Evolutionary conservation across 106 monocot species (phyloP), one percentile per base, ranked within the genome.

Genomic region (Dioscorea alata): DNA sequence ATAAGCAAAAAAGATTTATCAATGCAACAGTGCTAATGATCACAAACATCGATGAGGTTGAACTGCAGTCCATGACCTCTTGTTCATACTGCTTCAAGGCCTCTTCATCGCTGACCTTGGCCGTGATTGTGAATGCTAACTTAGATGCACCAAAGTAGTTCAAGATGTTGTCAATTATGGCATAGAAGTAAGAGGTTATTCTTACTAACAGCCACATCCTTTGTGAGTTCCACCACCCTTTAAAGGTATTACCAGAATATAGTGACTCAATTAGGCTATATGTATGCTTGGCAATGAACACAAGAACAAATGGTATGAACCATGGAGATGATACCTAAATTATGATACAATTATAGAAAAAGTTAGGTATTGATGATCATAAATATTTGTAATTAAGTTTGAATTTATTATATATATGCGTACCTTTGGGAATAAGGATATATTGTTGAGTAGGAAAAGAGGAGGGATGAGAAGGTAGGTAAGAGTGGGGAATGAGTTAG

Each of bases 191-290:
- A 0, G 83, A 77, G 22, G 56, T 49, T 2, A 35, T 34, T 57
- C 77, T 75, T 19, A 50, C 78, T 32, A 78, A 49, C 16, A 84
- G 8, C 67, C 72, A 54, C 64, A 74, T 78, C 54, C 79, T 77
- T 35, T 81, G 83, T 62, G 35, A 42, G 56, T 84, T 84, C 77
- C 83, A 88, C 87, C 87, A 88, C 2, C 74, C 74, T 14, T 22
- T 68, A 0, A 77, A 1, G 2, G 85, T 80, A 4, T 52, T 22
- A 13, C 77, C 79, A 24, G 60, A 31, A n/a, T 18, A 13, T 2
- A 85, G 56, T 4, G 76, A 57, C 34, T 85, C 85, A 6, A 13
- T 49, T 53, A 83, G 32, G 77, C 74, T 74, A 31, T 66, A 72
- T 13, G 64, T 51, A 4, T 50, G 20, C 2, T 58, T 76, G 13